Percentiles rank a stretch among this genome's conserved stretches.
These are phyloP conservation scores for Boletus rubroflammeus DNA, from an alignment of 768 basidiomycete genomes.

Conservation along the genomic window DNA sequence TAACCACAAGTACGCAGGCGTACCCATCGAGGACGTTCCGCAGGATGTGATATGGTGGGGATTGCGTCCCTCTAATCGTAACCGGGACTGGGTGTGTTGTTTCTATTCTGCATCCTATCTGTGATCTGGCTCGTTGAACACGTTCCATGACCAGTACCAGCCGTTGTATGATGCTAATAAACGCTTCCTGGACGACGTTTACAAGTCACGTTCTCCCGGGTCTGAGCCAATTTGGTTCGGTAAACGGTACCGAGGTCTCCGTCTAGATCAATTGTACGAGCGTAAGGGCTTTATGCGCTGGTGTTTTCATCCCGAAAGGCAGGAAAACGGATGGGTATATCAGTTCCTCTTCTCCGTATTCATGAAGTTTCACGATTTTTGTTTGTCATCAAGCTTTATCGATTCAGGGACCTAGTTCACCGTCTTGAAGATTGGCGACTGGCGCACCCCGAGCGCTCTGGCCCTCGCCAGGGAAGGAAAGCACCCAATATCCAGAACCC, in stretches of 20 bases:
- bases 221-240: conserved; percentile 23
- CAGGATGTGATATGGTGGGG: conserved; percentile 17
- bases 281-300: conserved; percentile 8
- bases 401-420: conserved; percentile 4
- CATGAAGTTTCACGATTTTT: neutral
- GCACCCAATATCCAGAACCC: conserved; percentile 8
- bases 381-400: conserved; percentile 1
- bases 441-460: conserved; percentile 9
- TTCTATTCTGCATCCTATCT: neutral
- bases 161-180: conserved; percentile 11
- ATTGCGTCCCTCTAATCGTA: neutral
- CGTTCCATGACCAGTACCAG: conserved; percentile 8
- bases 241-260: conserved; percentile 12
- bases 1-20: neutral
- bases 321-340: conserved; percentile 4
- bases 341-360: neutral
- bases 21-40: conserved; percentile 10
- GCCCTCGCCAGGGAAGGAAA: conserved; percentile 2
- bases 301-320: conserved; percentile 1
- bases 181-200: conserved; percentile 12
- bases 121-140: neutral
- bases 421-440: conserved; percentile 10
- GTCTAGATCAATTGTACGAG: conserved; percentile 11
- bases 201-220: conserved; percentile 19
- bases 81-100: conserved; percentile 9